phyloP scores from a whole-genome alignment of 257 asterid species.

The Ehretia macrophylla region DNA sequence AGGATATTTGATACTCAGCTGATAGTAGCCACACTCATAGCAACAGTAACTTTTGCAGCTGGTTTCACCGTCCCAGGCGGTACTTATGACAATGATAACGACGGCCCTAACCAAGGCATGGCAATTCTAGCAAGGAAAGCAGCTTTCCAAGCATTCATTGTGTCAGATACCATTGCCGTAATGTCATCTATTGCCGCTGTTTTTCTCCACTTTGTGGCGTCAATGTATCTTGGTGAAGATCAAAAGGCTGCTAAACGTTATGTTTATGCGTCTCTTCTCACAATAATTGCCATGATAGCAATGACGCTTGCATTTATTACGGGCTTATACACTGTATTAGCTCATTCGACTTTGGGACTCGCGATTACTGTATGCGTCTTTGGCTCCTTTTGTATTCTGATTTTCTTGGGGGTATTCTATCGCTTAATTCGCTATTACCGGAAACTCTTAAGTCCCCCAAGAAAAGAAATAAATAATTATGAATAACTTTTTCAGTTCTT shows the following conservation, averaged over 20 bases:
- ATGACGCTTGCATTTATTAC: conserved; percentile 4
- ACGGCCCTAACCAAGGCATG: conserved; percentile 2
- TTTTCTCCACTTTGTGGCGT: background rate
- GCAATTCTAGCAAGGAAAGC: conserved; percentile 7
- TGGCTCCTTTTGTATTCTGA: no score
- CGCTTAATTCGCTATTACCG: no score
- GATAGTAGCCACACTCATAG: conserved; percentile 13
- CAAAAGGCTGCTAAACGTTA: fast-evolving
- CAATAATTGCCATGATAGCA: background rate
- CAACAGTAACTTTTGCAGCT: conserved; percentile 17
- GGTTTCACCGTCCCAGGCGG: conserved; percentile 27
- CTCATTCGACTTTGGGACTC: no score
- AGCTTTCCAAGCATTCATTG: conserved; percentile 8
- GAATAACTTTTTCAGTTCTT: no score
- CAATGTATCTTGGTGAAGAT: background rate
- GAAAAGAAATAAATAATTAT: no score
- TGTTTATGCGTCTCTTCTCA: background rate
- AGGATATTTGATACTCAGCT: background rate
- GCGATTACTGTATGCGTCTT: no score
- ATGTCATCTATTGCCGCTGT: background rate
- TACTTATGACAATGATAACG: background rate
- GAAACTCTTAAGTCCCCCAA: no score
- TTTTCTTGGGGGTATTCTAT: no score
- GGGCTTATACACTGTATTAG: no score
- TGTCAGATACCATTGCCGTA: conserved; percentile 7